A percentile compares a stretch with the other conserved stretches of the same genome.
Evolutionary conservation across 495 filamentous ascomycete species (phyloP).

Genomic region (Barbatosphaeria neglecta): DNA sequence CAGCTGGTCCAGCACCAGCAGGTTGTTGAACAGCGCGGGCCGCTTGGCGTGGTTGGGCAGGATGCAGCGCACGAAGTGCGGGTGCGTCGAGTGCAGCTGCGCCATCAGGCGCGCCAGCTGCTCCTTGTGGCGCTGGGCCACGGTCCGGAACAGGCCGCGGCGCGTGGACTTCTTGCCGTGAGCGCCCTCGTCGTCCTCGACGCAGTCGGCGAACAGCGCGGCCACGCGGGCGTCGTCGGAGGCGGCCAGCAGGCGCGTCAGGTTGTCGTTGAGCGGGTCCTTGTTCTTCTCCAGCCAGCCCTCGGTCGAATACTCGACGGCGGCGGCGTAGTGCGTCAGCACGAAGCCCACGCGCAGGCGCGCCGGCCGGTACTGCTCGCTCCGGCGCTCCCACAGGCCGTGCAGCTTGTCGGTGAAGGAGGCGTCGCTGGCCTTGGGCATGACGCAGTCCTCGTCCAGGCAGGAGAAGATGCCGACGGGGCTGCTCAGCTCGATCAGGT

Average conservation of each 20-base stretch:
- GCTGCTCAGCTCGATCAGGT: conserved; percentile 90
- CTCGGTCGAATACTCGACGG: conserved; percentile 92
- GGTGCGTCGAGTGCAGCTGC: conserved; percentile 92
- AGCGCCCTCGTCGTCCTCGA: conserved; percentile 54
- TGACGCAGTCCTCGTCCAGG: conserved; percentile 94
- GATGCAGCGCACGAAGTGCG: conserved; percentile 97
- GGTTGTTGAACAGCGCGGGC: conserved; percentile 83
- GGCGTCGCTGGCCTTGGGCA: conserved; percentile 97
- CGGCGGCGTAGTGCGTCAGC: conserved; percentile 96
- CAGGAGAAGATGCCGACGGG: conserved; percentile 99
- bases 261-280: conserved; percentile 93
- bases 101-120: conserved; percentile 89
- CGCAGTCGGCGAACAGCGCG: conserved; percentile 77
- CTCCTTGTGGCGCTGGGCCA: conserved; percentile 95
- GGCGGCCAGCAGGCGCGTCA: conserved; percentile 73
- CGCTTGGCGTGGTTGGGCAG: conserved; percentile 97
- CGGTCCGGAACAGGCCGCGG: conserved; percentile 88
- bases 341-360: conserved; percentile 87
- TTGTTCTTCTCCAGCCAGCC: conserved; percentile 99
- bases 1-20: conserved; percentile 87
- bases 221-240: conserved; percentile 78
- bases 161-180: conserved; percentile 58
- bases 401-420: conserved; percentile 96
- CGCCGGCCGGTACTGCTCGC: conserved; percentile 83
- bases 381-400: conserved; percentile 86